phyloP scores from a whole-genome alignment of 768 basidiomycete species.

The Tricholoma furcatifolium region DNA sequence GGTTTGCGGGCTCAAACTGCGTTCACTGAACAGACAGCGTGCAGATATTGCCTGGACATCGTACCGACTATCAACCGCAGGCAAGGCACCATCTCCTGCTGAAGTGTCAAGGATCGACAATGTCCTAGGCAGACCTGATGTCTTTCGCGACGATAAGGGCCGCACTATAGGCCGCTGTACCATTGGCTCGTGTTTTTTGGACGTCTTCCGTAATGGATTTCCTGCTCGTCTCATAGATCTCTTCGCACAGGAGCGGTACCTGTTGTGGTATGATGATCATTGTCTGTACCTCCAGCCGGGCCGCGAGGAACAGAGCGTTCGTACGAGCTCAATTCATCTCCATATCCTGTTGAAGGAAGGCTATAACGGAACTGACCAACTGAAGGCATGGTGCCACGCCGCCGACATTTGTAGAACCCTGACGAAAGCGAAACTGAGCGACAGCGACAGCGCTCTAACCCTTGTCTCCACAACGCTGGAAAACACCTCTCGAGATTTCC shows the following conservation, averaged over 20 bases:
- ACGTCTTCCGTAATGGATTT: constrained; percentile 26
- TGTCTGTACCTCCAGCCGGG: constrained; percentile 17
- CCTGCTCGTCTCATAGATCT: constrained; percentile 33
- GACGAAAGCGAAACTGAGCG: constrained; percentile 4
- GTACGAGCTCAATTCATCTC: constrained; percentile 26
- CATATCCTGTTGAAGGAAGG: constrained; percentile 53
- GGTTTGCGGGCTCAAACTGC: constrained; percentile 55
- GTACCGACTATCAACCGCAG: constrained; percentile 28
- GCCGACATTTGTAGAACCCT: constrained; percentile 30
- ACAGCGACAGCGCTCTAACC: constrained; percentile 10
- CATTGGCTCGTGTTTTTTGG: constrained; percentile 48
- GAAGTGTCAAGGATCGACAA: constrained; percentile 41
- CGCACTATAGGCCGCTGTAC: constrained; percentile 40
- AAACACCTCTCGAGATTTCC: constrained; percentile 17
- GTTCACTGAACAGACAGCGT: constrained; percentile 61
- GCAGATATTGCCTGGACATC: constrained; percentile 49
- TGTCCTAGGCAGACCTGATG: constrained; percentile 40
- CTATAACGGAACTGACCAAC: constrained; percentile 44
- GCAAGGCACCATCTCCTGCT: constrained; percentile 29
- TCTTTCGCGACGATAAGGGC: constrained; percentile 37
- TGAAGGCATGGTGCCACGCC: constrained; percentile 56
- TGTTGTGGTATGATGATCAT: constrained; percentile 49
- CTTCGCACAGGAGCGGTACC: constrained; percentile 46
- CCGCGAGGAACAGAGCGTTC: constrained; percentile 9
- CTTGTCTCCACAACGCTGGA: constrained; percentile 21